These are phyloP conservation scores for Hamigera avellanea DNA, from an alignment of 495 filamentous ascomycete species.

Conservation along the genomic window DNA sequence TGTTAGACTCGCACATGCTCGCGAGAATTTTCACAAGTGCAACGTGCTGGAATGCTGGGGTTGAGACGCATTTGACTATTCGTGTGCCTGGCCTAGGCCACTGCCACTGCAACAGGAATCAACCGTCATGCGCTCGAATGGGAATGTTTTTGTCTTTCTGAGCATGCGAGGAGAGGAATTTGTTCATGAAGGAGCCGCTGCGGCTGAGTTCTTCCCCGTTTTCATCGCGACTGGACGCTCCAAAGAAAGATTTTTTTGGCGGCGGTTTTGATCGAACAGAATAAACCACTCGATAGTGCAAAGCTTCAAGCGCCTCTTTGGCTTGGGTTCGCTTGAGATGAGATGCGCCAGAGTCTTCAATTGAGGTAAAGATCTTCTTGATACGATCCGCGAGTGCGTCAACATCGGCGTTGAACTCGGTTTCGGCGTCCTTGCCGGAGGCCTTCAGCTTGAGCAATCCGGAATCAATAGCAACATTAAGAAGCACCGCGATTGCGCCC, in stretches of 20 bases:
- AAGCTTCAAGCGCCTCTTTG: constrained; percentile 57
- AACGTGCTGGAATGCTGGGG: too few species aligned
- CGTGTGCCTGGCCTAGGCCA: too few species aligned
- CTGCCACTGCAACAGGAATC: too few species aligned
- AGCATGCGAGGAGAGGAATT: constrained; percentile 17
- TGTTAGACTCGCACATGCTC: too few species aligned
- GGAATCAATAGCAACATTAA: constrained; percentile 65
- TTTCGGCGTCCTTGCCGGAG: constrained; percentile 25
- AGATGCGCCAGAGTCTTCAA: constrained; percentile 63
- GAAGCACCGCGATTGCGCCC: constrained; percentile 46
- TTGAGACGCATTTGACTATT: too few species aligned
- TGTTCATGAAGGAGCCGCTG: constrained; percentile 25
- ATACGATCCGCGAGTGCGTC: constrained; percentile 54
- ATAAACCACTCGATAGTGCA: constrained; percentile 60
- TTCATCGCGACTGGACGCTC: constrained; percentile 15
- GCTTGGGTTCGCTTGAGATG: constrained; percentile 61
- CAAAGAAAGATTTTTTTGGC: constrained; percentile 47
- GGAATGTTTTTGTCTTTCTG: constrained; percentile 5
- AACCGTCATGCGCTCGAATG: constrained; percentile 1
- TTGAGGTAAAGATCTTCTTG: constrained; percentile 54
- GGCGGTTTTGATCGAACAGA: constrained; percentile 55
- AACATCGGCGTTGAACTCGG: constrained; percentile 53
- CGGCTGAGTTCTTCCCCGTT: neutral
- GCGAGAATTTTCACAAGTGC: too few species aligned
- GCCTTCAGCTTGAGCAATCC: constrained; percentile 26